Conservation (phyloP, 768 basidiomycete species). For the Auricularia auricula-judae region DNA sequence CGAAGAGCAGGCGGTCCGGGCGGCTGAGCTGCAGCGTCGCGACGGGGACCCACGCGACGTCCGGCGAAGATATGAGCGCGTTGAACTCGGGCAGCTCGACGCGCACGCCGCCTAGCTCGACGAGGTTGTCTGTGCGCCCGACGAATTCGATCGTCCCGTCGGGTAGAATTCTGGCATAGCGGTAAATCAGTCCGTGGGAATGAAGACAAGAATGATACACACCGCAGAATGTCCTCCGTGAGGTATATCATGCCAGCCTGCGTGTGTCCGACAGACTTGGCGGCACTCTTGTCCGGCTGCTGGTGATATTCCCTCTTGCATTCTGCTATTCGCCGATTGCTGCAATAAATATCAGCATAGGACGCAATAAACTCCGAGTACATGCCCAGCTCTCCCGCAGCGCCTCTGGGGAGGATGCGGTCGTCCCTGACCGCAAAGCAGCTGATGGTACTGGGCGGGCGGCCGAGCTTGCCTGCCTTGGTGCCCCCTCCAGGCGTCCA, state of each 20-base stretch:
- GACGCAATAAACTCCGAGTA: not conserved
- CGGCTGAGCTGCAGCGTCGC: conserved; percentile 1
- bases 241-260: not conserved
- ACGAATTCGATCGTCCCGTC: not conserved
- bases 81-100: not conserved
- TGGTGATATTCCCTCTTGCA: not conserved
- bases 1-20: conserved; percentile 14
- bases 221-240: not conserved
- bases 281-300: conserved; percentile 1
- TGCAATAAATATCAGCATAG: not conserved
- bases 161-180: not conserved
- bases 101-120: not conserved
- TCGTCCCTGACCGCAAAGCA: not conserved
- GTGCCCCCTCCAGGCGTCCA: not conserved
- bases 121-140: not conserved
- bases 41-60: not conserved
- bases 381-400: not conserved
- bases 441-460: not conserved
- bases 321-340: not conserved
- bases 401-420: not conserved
- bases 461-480: not conserved
- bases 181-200: too few species aligned
- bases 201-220: too few species aligned
- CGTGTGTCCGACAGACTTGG: not conserved
- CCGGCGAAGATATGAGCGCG: too few species aligned